Percentiles rank a stretch among this genome's conserved stretches.
Conservation (phyloP, 495 filamentous ascomycete genomes). For the Neurospora sublineolata region DNA sequence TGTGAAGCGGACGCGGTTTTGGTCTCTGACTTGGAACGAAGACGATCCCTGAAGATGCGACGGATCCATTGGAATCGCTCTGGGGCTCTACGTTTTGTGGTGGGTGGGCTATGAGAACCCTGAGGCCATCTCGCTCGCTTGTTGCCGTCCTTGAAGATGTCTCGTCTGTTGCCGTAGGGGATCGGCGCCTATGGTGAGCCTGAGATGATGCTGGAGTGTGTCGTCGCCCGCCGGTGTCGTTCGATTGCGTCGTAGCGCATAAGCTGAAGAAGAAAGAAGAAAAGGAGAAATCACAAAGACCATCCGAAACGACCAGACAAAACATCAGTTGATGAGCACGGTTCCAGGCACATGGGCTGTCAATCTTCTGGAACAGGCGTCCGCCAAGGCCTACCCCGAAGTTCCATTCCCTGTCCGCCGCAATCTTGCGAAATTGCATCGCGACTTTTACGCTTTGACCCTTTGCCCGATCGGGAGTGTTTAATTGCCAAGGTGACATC, state of each 20-base stretch:
- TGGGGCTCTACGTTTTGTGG: not conserved
- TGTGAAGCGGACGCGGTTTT: slow-evolving; percentile 17
- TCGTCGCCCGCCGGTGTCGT: not conserved
- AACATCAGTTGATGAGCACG: not conserved
- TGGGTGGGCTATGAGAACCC: slow-evolving; percentile 8
- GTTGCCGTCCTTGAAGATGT: not conserved
- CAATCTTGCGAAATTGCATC: slow-evolving; percentile 20
- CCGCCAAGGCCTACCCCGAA: slow-evolving; percentile 2
- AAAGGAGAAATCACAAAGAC: not conserved
- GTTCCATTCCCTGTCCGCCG: slow-evolving; percentile 14
- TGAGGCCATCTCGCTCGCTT: slow-evolving; percentile 14
- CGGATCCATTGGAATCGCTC: slow-evolving; percentile 10
- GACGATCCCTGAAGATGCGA: slow-evolving; percentile 14
- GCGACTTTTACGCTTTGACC: slow-evolving; percentile 14
- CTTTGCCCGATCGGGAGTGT: not conserved
- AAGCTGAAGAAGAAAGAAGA: slow-evolving; percentile 1
- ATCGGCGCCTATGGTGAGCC: not conserved
- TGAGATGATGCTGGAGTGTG: not conserved
- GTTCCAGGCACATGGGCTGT: not conserved
- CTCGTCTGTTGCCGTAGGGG: not conserved
- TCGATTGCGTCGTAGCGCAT: slow-evolving; percentile 9
- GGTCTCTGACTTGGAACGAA: slow-evolving; percentile 1
- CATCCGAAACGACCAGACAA: not conserved
- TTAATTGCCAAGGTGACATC: not conserved
- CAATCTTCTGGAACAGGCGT: not conserved